A percentile compares a stretch with the other conserved stretches of the same genome.
Conservation (phyloP, 352 stramenopile species). For the Pythium pyrilobum region DNA sequence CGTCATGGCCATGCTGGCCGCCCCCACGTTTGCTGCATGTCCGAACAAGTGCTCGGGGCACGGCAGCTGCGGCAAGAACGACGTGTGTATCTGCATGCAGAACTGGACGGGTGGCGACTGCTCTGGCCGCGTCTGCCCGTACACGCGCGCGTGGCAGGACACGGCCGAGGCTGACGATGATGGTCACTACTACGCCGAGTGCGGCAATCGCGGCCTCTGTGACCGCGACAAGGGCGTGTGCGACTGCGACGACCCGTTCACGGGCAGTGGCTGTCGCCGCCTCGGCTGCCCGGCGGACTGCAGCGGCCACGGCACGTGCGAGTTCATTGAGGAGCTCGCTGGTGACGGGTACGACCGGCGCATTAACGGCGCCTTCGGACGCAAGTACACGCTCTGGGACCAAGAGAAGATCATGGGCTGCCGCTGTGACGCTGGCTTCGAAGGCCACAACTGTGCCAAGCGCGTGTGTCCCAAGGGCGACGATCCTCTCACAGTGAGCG, state of each 20-base stretch:
- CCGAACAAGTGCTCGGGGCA: constrained; percentile 89
- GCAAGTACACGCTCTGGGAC: constrained; percentile 61
- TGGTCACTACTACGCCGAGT: constrained; percentile 73
- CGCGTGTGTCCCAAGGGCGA: constrained; percentile 83
- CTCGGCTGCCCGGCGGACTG: constrained; percentile 38
- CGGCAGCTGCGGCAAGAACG: constrained; percentile 67
- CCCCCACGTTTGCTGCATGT: constrained; percentile 23
- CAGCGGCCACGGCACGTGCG: constrained; percentile 41
- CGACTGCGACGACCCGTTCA: constrained; percentile 56
- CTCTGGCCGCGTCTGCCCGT: constrained; percentile 33
- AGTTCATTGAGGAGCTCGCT: constrained; percentile 51
- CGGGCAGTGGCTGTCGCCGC: constrained; percentile 55
- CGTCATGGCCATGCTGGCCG: constrained; percentile 24
- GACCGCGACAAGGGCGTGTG: constrained; percentile 66
- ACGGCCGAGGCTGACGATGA: constrained; percentile 32
- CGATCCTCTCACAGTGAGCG: constrained; percentile 50
- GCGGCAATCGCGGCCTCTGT: constrained; percentile 64
- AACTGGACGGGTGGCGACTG: constrained; percentile 67
- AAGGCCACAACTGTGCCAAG: constrained; percentile 54
- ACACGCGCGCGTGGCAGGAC: constrained; percentile 43
- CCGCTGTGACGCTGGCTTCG: constrained; percentile 40
- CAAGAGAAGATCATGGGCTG: constrained; percentile 73
- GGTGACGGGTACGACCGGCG: constrained; percentile 37
- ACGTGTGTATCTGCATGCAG: constrained; percentile 78
- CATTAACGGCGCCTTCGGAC: constrained; percentile 20